Evolutionary conservation across 192 early-diverging fungal genomes (phyloP), one percentile per base, ranked within the genome.

Genomic region (Chytriomyces confervae): DNA sequence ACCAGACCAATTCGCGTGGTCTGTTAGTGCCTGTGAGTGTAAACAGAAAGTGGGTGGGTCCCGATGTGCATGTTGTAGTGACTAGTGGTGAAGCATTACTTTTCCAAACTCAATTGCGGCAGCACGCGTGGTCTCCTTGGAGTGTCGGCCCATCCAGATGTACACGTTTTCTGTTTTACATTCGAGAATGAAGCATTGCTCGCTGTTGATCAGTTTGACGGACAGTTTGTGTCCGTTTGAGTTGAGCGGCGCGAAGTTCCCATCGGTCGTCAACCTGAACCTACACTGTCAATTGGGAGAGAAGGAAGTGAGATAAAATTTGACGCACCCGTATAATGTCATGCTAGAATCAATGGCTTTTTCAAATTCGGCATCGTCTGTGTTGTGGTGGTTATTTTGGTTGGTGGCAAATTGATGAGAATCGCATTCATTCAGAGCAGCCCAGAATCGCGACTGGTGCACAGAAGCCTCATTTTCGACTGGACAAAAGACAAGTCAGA

Each of bases 131-230:
- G n/a, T 46, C 20, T 81, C 82, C 5, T 27, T 65, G 16, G 76
- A 69, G 11, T 47, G 51, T 44, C 83, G 62, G 5, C 83, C 80
- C 8, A 64, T 61, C 83, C 79, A 84, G 5, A 81, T 44, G 60
- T 69, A 81, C 8, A 84, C 57, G 24, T 18, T 45, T 44, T 79
- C 79, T 20, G 60, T 66, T 45, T 48, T 69, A 51, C 67, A 69
- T n/a, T 84, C 77, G 18, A 84, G 64, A 50, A 84, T 69, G 50
- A 62, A 79, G 69, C 67, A 71, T 9, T 44, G 13, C 20, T 73
- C 68, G 20, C 64, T 75, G 51, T 79, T 48, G 11, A 84, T 46
- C 5, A 71, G 27, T 50, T 79, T 79, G 10, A 48, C 45, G 20
- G 67, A 66, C 0, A 84, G 72, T 5, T 66, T 10, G 47, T 72